Base-by-base conservation (phyloP, 129 eudicot species). In the Lactuca sativa region DNA sequence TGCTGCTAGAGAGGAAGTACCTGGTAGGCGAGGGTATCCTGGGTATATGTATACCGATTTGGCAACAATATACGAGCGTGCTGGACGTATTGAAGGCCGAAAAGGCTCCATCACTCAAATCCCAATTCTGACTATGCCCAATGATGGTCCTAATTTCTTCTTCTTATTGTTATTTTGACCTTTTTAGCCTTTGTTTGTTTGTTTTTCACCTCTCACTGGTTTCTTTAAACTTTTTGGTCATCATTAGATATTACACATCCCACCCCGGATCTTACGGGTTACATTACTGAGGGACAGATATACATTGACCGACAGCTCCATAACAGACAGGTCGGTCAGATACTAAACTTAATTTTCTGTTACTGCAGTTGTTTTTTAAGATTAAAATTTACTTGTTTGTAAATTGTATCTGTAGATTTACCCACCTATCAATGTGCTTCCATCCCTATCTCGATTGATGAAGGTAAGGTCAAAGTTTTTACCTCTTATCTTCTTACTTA, bases 21-120 rank as follows among this genome's bases (percentile, higher is more conserved):
- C 99, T 71, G 99, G 99, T 77, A 93, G 99, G 78, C 97, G 99
- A 83, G 99, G 99, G 44, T 93, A 93, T 78, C 99, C 99, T 81
- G 99, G 99, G 75, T 93, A 93, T 67, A 92, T 93, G 99, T 89
- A 90, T 67, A 93, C 99, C 4, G 97, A 93, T 90, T 78, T 92
- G 80, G 98, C 98, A 30, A 92, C 98, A 62, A 92, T 89, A 55
- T 92, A 93, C 34, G 97, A 93, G 64, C 97, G 97, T 40, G 99
- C 99, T 70, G 99, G 99, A 70, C 78, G 97, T 49, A 93, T 90
- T 75, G 99, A 93, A 89, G 99, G 99, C 17, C 83, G 99, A 64
- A 89, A 73, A 54, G 99, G 99, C 32, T 93, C 99, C 74, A 93
- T 93, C 82, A 93, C 97, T 3, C 99, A 89, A 60, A 89, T 93